phyloP scores from a whole-genome alignment of 139 green algal species.

The Mychonastes homosphaera region DNA sequence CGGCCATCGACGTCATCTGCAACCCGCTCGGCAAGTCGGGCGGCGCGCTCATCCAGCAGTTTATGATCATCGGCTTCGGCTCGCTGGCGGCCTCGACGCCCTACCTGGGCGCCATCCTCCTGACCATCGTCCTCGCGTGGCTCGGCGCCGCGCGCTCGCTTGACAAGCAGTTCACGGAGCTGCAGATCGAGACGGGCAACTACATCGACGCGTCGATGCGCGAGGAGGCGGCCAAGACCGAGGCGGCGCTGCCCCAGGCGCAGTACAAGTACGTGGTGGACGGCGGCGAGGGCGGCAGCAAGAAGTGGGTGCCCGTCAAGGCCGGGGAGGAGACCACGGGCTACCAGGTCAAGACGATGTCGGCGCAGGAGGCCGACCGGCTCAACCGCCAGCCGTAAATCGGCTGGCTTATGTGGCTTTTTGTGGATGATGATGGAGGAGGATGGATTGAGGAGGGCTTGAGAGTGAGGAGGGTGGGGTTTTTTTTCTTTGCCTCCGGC shows the following conservation, averaged over 20 bases:
- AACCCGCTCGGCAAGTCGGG: constrained; percentile 99
- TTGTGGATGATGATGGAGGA: too few species aligned
- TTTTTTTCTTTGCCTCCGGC: too few species aligned
- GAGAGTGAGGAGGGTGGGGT: too few species aligned
- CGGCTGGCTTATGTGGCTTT: too few species aligned
- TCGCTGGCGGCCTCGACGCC: constrained; percentile 92
- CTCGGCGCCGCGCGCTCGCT: constrained; percentile 73
- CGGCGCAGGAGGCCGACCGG: constrained; percentile 11
- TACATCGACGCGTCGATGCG: too few species aligned
- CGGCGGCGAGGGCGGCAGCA: constrained; percentile 15
- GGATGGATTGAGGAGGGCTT: too few species aligned
- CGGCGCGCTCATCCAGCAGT: constrained; percentile 95
- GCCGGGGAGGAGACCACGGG: constrained; percentile 4
- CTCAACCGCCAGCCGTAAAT: constrained; percentile 12
- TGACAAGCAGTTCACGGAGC: constrained; percentile 69
- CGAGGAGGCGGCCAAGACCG: too few species aligned
- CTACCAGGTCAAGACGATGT: constrained; percentile 17
- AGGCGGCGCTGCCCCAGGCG: too few species aligned
- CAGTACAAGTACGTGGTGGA: constrained; percentile 44
- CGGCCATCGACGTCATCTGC: constrained; percentile 98
- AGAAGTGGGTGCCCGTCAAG: constrained; percentile 16
- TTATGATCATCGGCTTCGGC: constrained; percentile 95
- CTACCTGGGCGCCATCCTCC: constrained; percentile 90
- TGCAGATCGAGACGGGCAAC: constrained; percentile 19
- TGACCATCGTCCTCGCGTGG: constrained; percentile 81